Conservation (phyloP, 768 basidiomycete species). For the Leccinum fibrillosum region DNA sequence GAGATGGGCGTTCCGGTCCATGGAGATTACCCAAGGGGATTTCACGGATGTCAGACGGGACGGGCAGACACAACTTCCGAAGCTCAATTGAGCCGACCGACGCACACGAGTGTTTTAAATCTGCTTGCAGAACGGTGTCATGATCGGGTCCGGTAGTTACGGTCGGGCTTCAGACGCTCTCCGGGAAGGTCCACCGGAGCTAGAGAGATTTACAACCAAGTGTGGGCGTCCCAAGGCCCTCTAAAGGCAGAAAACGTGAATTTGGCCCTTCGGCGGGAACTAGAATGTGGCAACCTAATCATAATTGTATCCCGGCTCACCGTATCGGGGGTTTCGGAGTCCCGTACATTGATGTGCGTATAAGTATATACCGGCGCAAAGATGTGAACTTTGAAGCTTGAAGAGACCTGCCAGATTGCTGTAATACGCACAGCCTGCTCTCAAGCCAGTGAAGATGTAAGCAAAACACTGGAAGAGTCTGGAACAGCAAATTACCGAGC, state of each 20-base stretch:
- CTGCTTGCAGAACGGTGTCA: neutral
- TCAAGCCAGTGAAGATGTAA: neutral
- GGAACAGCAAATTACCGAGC: neutral
- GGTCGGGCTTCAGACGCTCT: neutral
- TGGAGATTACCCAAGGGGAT: neutral
- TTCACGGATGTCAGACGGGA: neutral
- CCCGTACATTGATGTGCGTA: neutral
- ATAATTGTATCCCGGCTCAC: neutral
- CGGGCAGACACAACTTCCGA: neutral
- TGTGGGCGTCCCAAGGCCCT: neutral
- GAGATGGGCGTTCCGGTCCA: neutral
- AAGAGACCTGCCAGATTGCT: neutral
- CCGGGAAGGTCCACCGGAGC: neutral
- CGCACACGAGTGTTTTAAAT: constrained; percentile 3
- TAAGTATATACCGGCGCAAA: neutral
- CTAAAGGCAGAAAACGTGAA: neutral
- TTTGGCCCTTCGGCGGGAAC: neutral
- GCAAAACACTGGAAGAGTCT: neutral
- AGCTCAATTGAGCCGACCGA: constrained; percentile 13
- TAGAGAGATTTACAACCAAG: neutral
- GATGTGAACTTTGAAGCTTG: neutral
- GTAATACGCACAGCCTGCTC: neutral
- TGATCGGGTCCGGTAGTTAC: constrained; percentile 3
- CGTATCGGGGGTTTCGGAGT: neutral
- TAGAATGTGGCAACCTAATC: neutral